These are phyloP conservation scores for Hebeloma cylindrosporum DNA, from an alignment of 768 basidiomycete species.

Conservation along the genomic window DNA sequence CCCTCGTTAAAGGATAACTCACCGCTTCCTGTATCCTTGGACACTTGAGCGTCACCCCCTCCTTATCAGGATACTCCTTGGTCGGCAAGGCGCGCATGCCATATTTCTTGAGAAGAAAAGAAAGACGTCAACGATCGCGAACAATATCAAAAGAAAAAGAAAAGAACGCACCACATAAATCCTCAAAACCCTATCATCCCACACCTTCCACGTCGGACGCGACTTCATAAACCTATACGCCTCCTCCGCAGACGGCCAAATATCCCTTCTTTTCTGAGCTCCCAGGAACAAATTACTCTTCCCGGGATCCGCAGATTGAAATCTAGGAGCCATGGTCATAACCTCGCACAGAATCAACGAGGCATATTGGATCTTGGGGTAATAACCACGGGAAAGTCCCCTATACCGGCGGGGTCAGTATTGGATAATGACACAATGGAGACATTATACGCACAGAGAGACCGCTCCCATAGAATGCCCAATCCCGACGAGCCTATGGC, in stretches of 20 bases:
- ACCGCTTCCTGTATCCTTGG: slow-evolving; percentile 47
- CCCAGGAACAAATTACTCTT: slow-evolving; percentile 28
- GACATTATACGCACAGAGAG: slow-evolving; percentile 36
- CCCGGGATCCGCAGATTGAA: slow-evolving; percentile 8
- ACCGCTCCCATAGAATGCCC: slow-evolving; percentile 59
- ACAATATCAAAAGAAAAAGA: neutral
- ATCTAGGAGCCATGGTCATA: slow-evolving; percentile 35
- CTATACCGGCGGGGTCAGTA: slow-evolving; percentile 22
- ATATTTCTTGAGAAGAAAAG: slow-evolving; percentile 33
- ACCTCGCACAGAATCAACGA: slow-evolving; percentile 46
- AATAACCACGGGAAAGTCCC: slow-evolving; percentile 41
- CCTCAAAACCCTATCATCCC: slow-evolving; percentile 50
- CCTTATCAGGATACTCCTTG: slow-evolving; percentile 39
- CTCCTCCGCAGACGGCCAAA: slow-evolving; percentile 52
- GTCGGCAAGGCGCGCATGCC: slow-evolving; percentile 45
- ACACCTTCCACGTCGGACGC: slow-evolving; percentile 41
- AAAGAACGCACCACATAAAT: slow-evolving; percentile 38
- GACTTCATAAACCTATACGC: slow-evolving; percentile 40
- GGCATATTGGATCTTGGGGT: slow-evolving; percentile 37
- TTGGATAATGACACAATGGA: neutral
- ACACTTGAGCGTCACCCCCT: slow-evolving; percentile 53
- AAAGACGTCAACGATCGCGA: neutral
- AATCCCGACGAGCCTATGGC: slow-evolving; percentile 48
- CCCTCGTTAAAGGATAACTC: slow-evolving; percentile 11
- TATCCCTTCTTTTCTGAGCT: slow-evolving; percentile 43